phyloP scores from a whole-genome alignment of 2,329 filamentous ascomycete genomes.

The Pseudogymnoascus sp. region DNA sequence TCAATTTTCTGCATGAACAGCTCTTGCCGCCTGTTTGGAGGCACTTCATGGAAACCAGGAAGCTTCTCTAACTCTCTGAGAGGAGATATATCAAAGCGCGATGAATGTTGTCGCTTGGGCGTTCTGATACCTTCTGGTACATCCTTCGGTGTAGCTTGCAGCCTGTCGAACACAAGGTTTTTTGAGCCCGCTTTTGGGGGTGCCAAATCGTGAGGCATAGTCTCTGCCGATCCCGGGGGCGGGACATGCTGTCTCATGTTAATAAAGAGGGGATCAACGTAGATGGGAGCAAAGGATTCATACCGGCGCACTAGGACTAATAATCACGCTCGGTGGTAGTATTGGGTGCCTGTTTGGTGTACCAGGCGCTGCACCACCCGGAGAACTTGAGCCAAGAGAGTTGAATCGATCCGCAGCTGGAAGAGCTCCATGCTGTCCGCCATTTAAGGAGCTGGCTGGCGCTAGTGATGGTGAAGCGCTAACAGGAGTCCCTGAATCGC shows the following conservation, averaged over 20 bases:
- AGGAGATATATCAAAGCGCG: constrained; percentile 93
- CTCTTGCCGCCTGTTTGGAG: constrained; percentile 87
- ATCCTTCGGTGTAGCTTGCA: constrained; percentile 92
- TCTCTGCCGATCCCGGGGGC: constrained; percentile 87
- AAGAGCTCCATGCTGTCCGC: constrained; percentile 21
- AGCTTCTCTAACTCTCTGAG: constrained; percentile 95
- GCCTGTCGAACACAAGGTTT: constrained; percentile 76
- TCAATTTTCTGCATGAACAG: constrained; percentile 99
- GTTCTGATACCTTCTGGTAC: constrained; percentile 91
- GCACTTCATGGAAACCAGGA: constrained; percentile 94
- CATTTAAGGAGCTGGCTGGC: constrained; percentile 25
- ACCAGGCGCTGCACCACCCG: constrained; percentile 39
- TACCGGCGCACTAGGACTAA: constrained; percentile 90
- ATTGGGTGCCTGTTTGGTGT: constrained; percentile 57
- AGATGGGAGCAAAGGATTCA: constrained; percentile 32
- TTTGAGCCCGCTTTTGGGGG: constrained; percentile 89
- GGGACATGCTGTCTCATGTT: constrained; percentile 62
- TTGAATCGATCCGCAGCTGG: constrained; percentile 37
- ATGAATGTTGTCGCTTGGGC: constrained; percentile 94
- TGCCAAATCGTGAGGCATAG: constrained; percentile 94
- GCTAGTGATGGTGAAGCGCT: constrained; percentile 19
- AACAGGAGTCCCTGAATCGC: constrained; percentile 32
- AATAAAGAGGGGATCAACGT: background rate
- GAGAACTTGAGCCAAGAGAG: constrained; percentile 29
- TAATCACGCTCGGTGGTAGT: constrained; percentile 79